Percentiles rank a stretch among this genome's conserved stretches.
These are phyloP conservation scores for Ophiostoma piceae DNA, from an alignment of 2,329 filamentous ascomycete species.

Conservation along the genomic window DNA sequence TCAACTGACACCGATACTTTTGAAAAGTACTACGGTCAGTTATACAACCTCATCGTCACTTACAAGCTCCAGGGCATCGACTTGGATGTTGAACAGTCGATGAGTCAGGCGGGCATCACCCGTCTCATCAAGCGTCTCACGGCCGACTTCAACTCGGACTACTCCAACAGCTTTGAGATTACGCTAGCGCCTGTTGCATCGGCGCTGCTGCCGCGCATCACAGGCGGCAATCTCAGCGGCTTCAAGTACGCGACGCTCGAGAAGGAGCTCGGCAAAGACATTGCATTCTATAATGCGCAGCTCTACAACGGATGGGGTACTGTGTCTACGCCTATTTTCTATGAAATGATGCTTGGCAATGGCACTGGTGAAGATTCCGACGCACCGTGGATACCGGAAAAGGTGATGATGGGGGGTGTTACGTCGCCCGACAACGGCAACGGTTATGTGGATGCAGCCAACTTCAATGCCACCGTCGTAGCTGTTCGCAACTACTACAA, in stretches of 20 bases:
- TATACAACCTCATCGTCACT: constrained; percentile 55
- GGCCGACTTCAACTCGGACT: constrained; percentile 47
- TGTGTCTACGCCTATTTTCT: constrained; percentile 43
- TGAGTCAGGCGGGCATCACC: constrained; percentile 59
- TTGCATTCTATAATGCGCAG: constrained; percentile 83
- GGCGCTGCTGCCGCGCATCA: constrained; percentile 54
- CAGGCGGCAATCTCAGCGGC: constrained; percentile 63
- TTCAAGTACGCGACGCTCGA: constrained; percentile 63
- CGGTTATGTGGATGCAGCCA: constrained; percentile 47
- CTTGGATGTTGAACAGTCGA: constrained; percentile 68
- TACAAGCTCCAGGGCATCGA: constrained; percentile 61
- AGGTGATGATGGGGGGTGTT: constrained; percentile 74
- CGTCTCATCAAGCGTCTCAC: constrained; percentile 58
- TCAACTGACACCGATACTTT: constrained; percentile 47
- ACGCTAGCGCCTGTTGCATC: constrained; percentile 74
- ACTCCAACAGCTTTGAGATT: constrained; percentile 53
- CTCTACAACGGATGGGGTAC: constrained; percentile 89
- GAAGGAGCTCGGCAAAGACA: constrained; percentile 49
- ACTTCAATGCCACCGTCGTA: constrained; percentile 41
- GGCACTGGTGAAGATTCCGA: constrained; percentile 38
- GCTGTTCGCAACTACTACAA: constrained; percentile 58
- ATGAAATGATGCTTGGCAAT: constrained; percentile 47
- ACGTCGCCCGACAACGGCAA: constrained; percentile 70
- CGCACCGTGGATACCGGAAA: constrained; percentile 59
- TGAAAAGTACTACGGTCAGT: constrained; percentile 62